These are phyloP conservation scores for Secale cereale DNA, from an alignment of 176 grass and related monocot species.

Conservation along the genomic window DNA sequence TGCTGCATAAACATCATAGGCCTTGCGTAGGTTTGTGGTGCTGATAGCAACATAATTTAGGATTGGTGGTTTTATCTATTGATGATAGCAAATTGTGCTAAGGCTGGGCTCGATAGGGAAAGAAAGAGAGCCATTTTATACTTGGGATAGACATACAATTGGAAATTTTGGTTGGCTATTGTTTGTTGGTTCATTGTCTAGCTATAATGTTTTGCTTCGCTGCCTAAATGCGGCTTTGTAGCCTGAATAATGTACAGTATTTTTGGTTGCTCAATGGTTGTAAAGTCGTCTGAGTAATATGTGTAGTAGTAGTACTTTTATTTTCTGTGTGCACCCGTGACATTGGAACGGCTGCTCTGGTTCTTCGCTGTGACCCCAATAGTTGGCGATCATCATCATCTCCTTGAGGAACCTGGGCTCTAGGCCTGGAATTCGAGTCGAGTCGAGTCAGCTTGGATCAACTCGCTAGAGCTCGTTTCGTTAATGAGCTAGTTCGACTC, in stretches of 20 bases:
- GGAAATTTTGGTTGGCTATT: slow-evolving; percentile 44
- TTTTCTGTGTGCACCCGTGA: background rate
- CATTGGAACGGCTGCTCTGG: background rate
- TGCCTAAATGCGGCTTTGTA: slow-evolving; percentile 29
- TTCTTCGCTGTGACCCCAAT: background rate
- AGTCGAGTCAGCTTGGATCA: too few relatives aligned
- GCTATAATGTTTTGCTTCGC: slow-evolving; percentile 15
- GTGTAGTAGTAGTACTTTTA: background rate
- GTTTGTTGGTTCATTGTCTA: slow-evolving; percentile 19
- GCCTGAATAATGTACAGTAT: slow-evolving; percentile 62
- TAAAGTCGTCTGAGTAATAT: slow-evolving; percentile 19
- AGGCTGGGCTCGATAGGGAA: slow-evolving; percentile 22
- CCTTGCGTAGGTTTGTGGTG: background rate
- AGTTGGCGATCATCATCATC: too few relatives aligned
- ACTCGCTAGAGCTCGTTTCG: too few relatives aligned
- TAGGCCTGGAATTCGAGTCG: too few relatives aligned
- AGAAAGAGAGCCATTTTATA: slow-evolving; percentile 24
- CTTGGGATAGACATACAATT: slow-evolving; percentile 29
- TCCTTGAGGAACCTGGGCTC: too few relatives aligned
- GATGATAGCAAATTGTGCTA: slow-evolving; percentile 18
- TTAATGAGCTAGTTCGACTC: too few relatives aligned
- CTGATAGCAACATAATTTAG: slow-evolving; percentile 16
- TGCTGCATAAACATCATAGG: slow-evolving; percentile 40
- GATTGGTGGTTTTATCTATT: slow-evolving; percentile 23
- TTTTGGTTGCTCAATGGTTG: slow-evolving; percentile 40